phyloP scores from a whole-genome alignment of 805 yeast species.

The Candida suzukii region DNA sequence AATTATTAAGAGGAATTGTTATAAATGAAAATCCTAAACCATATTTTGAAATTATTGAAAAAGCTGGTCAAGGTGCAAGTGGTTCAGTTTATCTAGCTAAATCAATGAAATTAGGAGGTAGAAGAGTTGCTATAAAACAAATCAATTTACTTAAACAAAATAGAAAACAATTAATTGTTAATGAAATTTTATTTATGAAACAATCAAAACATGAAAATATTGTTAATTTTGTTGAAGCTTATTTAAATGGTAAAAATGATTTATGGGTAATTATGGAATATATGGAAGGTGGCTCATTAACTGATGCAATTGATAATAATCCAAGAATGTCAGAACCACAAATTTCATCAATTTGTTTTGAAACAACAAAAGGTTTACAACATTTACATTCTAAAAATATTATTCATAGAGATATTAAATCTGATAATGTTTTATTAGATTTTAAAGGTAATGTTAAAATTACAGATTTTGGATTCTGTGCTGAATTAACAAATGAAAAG shows the following conservation, averaged over 20 bases:
- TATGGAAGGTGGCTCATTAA: slow-evolving; percentile 98
- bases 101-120: slow-evolving; percentile 40
- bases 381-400: slow-evolving; percentile 88
- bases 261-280: slow-evolving; percentile 99
- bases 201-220: slow-evolving; percentile 92
- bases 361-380: slow-evolving; percentile 85
- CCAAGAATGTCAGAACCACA: slow-evolving; percentile 75
- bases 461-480: slow-evolving; percentile 95
- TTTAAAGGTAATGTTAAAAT: slow-evolving; percentile 81
- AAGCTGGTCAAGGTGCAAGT: slow-evolving; percentile 97
- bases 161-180: slow-evolving; percentile 88
- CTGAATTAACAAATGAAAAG: slow-evolving; percentile 76
- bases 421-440: slow-evolving; percentile 87
- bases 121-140: slow-evolving; percentile 91
- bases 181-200: slow-evolving; percentile 94
- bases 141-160: slow-evolving; percentile 91
- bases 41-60: slow-evolving; percentile 65
- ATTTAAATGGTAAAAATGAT: slow-evolving; percentile 69
- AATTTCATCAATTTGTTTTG: slow-evolving; percentile 85
- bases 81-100: slow-evolving; percentile 92
- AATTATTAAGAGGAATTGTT: slow-evolving; percentile 76
- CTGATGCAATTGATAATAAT: slow-evolving; percentile 92
- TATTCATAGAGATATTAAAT: slow-evolving; percentile 94
- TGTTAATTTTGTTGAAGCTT: slow-evolving; percentile 91
- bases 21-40: slow-evolving; percentile 82